These are phyloP conservation scores for Prunus yedoensis DNA, from an alignment of 331 rosid genomes.

Conservation along the genomic window DNA sequence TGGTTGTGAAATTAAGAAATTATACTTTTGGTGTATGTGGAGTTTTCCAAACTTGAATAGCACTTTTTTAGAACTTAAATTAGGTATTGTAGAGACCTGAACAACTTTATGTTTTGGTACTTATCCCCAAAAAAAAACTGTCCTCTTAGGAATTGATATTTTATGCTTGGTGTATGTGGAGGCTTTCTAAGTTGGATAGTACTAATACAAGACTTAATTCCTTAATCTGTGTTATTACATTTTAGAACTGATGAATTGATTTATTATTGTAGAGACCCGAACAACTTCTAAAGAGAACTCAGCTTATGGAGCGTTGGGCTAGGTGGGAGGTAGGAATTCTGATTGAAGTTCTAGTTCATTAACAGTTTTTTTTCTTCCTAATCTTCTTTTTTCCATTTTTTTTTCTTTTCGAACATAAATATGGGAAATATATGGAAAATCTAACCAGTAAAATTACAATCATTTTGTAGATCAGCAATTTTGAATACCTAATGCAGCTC, in stretches of 20 bases:
- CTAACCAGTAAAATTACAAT: constrained; percentile 22
- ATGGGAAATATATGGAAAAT: constrained; percentile 17
- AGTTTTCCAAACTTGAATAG: not conserved
- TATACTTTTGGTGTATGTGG: not conserved
- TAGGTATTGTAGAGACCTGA: not conserved
- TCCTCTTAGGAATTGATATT: not conserved
- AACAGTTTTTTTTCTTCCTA: constrained; percentile 12
- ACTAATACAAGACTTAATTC: constrained; percentile 18
- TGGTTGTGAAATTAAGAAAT: not conserved
- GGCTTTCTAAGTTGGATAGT: not conserved
- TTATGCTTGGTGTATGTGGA: constrained; percentile 5
- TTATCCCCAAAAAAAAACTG: too few species aligned
- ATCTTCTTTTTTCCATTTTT: not conserved
- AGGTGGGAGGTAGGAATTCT: constrained; percentile 89
- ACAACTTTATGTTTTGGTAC: not conserved
- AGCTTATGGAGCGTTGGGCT: constrained; percentile 98
- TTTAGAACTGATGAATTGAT: constrained; percentile 26
- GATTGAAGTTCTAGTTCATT: constrained; percentile 18
- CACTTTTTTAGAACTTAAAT: not conserved
- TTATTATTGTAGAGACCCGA: constrained; percentile 77
- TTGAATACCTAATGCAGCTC: constrained; percentile 98
- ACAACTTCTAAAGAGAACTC: constrained; percentile 88
- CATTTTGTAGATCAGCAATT: constrained; percentile 93
- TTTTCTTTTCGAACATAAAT: not conserved
- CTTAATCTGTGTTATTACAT: not conserved